Evolutionary conservation across 2,329 filamentous ascomycete genomes (phyloP).

Genomic region (Plectosphaerella cucumerina): DNA sequence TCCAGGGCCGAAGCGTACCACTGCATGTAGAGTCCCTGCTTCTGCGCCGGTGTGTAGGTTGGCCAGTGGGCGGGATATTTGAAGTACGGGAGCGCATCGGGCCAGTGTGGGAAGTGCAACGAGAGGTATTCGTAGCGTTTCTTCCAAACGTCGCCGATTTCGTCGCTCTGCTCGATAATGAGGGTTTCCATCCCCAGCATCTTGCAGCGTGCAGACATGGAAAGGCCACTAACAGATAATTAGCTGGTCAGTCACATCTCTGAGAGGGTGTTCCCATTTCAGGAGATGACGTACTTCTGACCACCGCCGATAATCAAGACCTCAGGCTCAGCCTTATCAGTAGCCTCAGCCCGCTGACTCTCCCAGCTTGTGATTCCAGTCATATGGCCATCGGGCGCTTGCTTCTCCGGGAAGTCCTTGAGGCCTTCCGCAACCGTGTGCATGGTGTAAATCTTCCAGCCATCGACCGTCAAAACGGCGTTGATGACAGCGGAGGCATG

Average conservation of each 20-base stretch:
- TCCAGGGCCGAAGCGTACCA: slow-evolving; percentile 57
- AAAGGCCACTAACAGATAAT: slow-evolving; percentile 26
- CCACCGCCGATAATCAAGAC: slow-evolving; percentile 50
- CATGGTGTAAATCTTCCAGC: slow-evolving; percentile 28
- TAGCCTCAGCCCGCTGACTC: slow-evolving; percentile 18
- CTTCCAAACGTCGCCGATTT: slow-evolving; percentile 28
- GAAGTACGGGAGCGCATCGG: slow-evolving; percentile 1
- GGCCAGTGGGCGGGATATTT: slow-evolving; percentile 1
- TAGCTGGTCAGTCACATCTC: neutral
- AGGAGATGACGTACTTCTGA: slow-evolving; percentile 12
- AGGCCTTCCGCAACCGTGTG: slow-evolving; percentile 27
- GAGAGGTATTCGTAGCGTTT: slow-evolving; percentile 3
- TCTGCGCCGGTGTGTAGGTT: slow-evolving; percentile 24
- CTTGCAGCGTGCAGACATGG: slow-evolving; percentile 40
- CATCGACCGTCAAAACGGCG: slow-evolving; percentile 17
- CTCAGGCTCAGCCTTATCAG: slow-evolving; percentile 35
- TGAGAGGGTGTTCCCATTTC: neutral
- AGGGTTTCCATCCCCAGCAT: slow-evolving; percentile 38
- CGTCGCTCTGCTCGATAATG: slow-evolving; percentile 37
- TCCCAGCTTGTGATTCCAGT: slow-evolving; percentile 25
- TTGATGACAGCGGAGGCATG: neutral
- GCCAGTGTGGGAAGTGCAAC: slow-evolving; percentile 2
- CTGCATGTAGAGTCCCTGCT: slow-evolving; percentile 60
- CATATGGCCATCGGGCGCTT: slow-evolving; percentile 26
- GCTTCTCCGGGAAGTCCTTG: slow-evolving; percentile 23